These are phyloP conservation scores for Ceratobasidium theobromae DNA, from an alignment of 1,284 basidiomycete species.

Conservation along the genomic window DNA sequence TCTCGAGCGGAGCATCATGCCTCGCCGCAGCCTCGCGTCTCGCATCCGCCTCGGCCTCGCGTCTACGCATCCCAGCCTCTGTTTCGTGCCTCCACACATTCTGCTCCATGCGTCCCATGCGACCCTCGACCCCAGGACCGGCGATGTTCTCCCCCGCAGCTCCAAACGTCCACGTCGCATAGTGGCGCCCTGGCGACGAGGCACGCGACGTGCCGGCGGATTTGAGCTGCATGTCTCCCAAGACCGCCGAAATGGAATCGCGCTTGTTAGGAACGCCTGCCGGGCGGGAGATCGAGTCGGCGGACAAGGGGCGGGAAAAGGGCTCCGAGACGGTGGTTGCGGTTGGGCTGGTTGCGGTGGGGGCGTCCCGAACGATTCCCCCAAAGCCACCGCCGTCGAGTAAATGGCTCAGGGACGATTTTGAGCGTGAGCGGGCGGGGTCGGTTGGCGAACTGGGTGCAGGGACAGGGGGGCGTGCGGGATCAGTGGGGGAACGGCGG, in stretches of 20 bases:
- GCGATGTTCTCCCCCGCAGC: slow-evolving; percentile 8
- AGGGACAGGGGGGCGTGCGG: too few relatives aligned
- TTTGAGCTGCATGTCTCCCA: slow-evolving; percentile 15
- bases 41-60: slow-evolving; percentile 2
- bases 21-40: too few relatives aligned
- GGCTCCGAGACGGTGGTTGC: not conserved
- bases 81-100: slow-evolving; percentile 14
- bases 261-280: not conserved
- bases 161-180: slow-evolving; percentile 15
- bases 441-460: too few relatives aligned
- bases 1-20: too few relatives aligned
- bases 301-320: not conserved
- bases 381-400: slow-evolving; percentile 18
- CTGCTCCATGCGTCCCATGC: not conserved
- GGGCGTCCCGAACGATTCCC: not conserved
- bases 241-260: slow-evolving; percentile 10
- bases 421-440: slow-evolving; percentile 1
- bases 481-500: too few relatives aligned
- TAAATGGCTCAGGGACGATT: slow-evolving; percentile 21
- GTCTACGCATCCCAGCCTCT: not conserved
- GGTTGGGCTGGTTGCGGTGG: not conserved
- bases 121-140: not conserved
- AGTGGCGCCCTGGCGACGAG: slow-evolving; percentile 2
- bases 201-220: slow-evolving; percentile 11
- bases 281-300: not conserved